Percentiles rank a stretch among this genome's conserved stretches.
These are phyloP conservation scores for Magnolia sinica DNA, from an alignment of 164 flowering plant genomes.

Conservation along the genomic window DNA sequence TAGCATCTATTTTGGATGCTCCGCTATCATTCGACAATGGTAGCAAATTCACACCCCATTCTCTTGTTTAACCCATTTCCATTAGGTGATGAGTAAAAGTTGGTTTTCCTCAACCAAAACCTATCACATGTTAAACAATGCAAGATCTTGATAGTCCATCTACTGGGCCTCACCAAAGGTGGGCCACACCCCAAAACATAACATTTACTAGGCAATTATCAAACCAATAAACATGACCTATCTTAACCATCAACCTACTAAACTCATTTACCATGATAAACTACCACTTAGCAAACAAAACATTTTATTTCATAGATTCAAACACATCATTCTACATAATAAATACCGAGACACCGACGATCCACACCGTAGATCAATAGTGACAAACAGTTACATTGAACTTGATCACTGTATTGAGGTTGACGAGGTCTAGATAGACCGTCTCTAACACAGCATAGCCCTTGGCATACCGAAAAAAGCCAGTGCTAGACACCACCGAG, in stretches of 20 bases:
- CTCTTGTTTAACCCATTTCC: background rate
- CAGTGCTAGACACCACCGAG: conserved; percentile 1
- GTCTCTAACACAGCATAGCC: background rate
- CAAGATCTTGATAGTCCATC: background rate
- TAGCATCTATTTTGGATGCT: too few species aligned
- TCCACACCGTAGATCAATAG: background rate
- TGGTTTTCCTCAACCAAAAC: too few species aligned
- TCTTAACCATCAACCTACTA: too few species aligned
- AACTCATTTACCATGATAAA: background rate
- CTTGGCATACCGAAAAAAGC: background rate
- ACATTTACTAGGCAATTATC: too few species aligned
- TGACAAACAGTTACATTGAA: background rate
- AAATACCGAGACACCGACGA: background rate
- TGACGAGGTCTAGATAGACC: background rate
- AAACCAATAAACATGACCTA: too few species aligned
- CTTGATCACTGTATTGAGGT: background rate
- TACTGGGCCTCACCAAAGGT: too few species aligned
- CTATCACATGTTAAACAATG: background rate
- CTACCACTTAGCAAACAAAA: background rate
- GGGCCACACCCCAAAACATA: too few species aligned
- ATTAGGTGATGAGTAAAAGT: background rate
- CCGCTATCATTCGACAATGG: too few species aligned
- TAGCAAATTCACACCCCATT: background rate
- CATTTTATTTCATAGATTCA: background rate
- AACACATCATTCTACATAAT: background rate